A percentile compares a stretch with the other conserved stretches of the same genome.
These are phyloP conservation scores for Diutina pseudorugosa DNA, from an alignment of 1,139 yeast species.

Conservation along the genomic window DNA sequence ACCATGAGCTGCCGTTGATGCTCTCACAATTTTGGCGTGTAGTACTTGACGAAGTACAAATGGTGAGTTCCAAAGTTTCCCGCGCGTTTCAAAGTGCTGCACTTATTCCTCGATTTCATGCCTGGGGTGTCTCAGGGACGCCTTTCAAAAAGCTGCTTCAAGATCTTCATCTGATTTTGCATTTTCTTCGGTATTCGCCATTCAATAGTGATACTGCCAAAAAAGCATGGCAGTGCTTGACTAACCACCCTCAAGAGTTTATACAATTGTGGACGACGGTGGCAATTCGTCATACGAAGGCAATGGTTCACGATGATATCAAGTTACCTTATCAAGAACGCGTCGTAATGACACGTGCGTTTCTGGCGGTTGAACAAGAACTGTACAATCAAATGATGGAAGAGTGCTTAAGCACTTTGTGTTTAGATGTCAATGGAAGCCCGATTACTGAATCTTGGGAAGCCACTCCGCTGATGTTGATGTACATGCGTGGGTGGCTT, in stretches of 20 bases:
- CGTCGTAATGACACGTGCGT: slow-evolving; percentile 55
- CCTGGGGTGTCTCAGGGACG: slow-evolving; percentile 97
- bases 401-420: slow-evolving; percentile 50
- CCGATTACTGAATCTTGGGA: slow-evolving; percentile 42
- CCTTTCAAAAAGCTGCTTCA: slow-evolving; percentile 58
- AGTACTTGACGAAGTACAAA: slow-evolving; percentile 86
- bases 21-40: slow-evolving; percentile 84
- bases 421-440: slow-evolving; percentile 42
- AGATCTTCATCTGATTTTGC: slow-evolving; percentile 46
- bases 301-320: slow-evolving; percentile 70
- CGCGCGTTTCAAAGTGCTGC: slow-evolving; percentile 74
- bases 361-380: slow-evolving; percentile 73
- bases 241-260: slow-evolving; percentile 15
- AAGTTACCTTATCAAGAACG: slow-evolving; percentile 67
- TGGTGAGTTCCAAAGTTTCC: slow-evolving; percentile 66
- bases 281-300: slow-evolving; percentile 72
- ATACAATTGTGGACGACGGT: slow-evolving; percentile 31
- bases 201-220: slow-evolving; percentile 34
- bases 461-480: slow-evolving; percentile 27
- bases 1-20: slow-evolving; percentile 73
- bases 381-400: slow-evolving; percentile 57
- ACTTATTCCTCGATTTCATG: slow-evolving; percentile 69
- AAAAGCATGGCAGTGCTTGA: slow-evolving; percentile 23
- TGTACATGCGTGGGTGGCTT: slow-evolving; percentile 54
- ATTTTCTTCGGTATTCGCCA: slow-evolving; percentile 58